These are phyloP conservation scores for Botryosphaeria agaves DNA, from an alignment of 2,329 filamentous ascomycete genomes.

Conservation along the genomic window DNA sequence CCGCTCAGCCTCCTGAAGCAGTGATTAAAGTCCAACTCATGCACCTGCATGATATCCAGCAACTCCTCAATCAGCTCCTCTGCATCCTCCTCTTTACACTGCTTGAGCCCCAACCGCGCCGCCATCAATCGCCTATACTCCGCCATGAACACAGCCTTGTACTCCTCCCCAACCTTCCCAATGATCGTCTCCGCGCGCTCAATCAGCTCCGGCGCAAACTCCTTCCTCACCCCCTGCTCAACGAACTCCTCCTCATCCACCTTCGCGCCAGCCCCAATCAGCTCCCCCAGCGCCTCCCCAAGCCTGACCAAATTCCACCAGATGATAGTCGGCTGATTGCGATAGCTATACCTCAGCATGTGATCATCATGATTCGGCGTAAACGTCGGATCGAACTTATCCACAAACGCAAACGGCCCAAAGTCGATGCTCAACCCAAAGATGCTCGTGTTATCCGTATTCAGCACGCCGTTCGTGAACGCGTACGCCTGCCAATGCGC, in stretches of 20 bases:
- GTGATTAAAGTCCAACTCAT: slow-evolving; percentile 85
- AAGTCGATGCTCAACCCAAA: slow-evolving; percentile 84
- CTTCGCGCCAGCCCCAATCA: slow-evolving; percentile 57
- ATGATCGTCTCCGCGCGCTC: slow-evolving; percentile 74
- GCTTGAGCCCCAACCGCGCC: slow-evolving; percentile 57
- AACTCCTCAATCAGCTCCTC: slow-evolving; percentile 64
- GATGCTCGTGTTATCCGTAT: slow-evolving; percentile 94
- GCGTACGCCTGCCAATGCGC: slow-evolving; percentile 95
- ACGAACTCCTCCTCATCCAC: slow-evolving; percentile 60
- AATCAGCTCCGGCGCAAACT: slow-evolving; percentile 52
- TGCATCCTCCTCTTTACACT: slow-evolving; percentile 56
- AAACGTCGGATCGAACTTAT: slow-evolving; percentile 87
- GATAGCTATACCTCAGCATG: slow-evolving; percentile 74
- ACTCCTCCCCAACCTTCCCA: slow-evolving; percentile 66
- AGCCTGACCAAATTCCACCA: slow-evolving; percentile 97
- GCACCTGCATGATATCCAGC: slow-evolving; percentile 62
- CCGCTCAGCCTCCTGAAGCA: slow-evolving; percentile 69
- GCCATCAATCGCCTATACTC: slow-evolving; percentile 84
- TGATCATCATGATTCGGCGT: slow-evolving; percentile 95
- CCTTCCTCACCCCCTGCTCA: slow-evolving; percentile 52
- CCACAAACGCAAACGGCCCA: slow-evolving; percentile 93
- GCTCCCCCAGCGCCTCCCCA: slow-evolving; percentile 74
- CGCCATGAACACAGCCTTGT: slow-evolving; percentile 67
- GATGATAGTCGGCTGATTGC: slow-evolving; percentile 86
- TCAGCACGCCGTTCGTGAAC: slow-evolving; percentile 98